Conservation (phyloP, 1,139 yeast genomes). For the Kodamaea suecica region DNA sequence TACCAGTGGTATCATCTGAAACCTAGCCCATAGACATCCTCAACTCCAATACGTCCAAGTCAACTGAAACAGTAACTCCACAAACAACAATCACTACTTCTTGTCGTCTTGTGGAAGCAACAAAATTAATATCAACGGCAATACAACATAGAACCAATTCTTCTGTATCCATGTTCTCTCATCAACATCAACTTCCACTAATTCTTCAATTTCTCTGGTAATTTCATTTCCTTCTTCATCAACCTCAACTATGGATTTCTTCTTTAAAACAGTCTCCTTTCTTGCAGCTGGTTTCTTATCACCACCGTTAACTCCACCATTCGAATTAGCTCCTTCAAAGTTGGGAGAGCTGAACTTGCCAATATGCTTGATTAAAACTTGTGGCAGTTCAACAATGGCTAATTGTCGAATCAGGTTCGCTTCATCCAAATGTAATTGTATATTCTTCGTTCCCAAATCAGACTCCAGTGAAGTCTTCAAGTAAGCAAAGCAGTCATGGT, state of each 20-base stretch:
- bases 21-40: too few species aligned
- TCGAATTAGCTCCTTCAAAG: slow-evolving; percentile 20
- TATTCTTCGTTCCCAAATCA: slow-evolving; percentile 9
- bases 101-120: slow-evolving; percentile 26
- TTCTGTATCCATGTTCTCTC: slow-evolving; percentile 50
- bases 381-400: slow-evolving; percentile 4
- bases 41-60: too few species aligned
- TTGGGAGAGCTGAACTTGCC: slow-evolving; percentile 21
- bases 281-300: slow-evolving; percentile 8
- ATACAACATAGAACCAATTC: slow-evolving; percentile 52
- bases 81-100: too few species aligned
- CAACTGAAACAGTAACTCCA: too few species aligned
- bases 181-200: slow-evolving; percentile 25
- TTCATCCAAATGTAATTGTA: slow-evolving; percentile 14
- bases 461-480: slow-evolving; percentile 9
- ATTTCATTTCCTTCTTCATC: slow-evolving; percentile 28
- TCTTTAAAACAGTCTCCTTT: slow-evolving; percentile 14
- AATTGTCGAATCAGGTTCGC: slow-evolving; percentile 12
- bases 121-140: slow-evolving; percentile 31
- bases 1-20: too few species aligned
- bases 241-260: slow-evolving; percentile 11
- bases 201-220: slow-evolving; percentile 25
- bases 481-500: slow-evolving; percentile 33
- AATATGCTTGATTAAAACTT: slow-evolving; percentile 1
- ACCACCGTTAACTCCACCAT: slow-evolving; percentile 9